Evolutionary conservation across 306 rosid genomes (phyloP), one percentile per base, ranked within the genome.

Genomic region (Gillenia trifoliata): DNA sequence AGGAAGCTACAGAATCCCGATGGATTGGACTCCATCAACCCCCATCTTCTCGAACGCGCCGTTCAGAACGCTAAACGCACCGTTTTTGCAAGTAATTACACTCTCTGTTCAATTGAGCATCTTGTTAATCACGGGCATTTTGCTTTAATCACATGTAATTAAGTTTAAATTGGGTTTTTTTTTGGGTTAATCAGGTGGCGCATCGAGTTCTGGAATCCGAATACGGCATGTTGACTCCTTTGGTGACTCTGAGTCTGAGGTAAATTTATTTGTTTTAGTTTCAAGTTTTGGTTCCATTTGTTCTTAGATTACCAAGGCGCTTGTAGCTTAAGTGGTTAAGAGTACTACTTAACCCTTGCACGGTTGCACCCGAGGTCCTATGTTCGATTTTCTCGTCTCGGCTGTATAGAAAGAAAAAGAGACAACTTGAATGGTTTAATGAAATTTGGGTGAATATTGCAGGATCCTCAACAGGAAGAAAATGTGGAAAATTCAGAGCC

Each of bases 201-300:
- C 90, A 73, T 88, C 97, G 34, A 87, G 76, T 77, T 74, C 92
- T 8, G 72, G 79, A 77, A 80, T 84, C 73, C 74, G 1, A 43
- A 80, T 91, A 63, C 88, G 80, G 57, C 97, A 89, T 76, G 94
- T 93, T 54, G 84, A 87, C 34, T 83, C 94, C 70, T 91, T 93
- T 67, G 97, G 83, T 47, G 94, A 87, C 56, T 47, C 78, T 45
- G 94, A 80, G 55, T 41, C 70, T 68, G 81, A 87, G 96, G 96
- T 90, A 75, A 22, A n/a, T n/a, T 23, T 40, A 2, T 13, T 3
- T 29, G 8, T 8, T 3, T 54, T 1, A 13, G 36, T 22, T 15
- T 25, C 16, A 9, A 62, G 11, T 33, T 54, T 15, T 1, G 31
- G 5, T 22, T 65, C 43, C 9, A 1, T 70, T 33, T 52, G 1